Evolutionary conservation across 768 basidiomycete species (phyloP), one percentile per base, ranked within the genome.

Genomic region (Antrodiella citrinella): DNA sequence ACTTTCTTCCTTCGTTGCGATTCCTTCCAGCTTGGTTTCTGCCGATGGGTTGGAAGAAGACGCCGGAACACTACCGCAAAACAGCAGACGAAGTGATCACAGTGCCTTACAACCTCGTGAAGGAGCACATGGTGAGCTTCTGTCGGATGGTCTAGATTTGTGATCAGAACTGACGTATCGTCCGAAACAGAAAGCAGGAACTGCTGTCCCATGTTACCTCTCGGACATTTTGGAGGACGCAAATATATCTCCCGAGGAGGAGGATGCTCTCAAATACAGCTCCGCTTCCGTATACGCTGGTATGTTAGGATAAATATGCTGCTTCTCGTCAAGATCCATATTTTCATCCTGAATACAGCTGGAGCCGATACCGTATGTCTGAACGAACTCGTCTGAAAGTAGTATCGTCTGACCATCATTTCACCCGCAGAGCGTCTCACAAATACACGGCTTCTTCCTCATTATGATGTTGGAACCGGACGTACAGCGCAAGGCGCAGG

Each of bases 181-280:
- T n/a, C n/a, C n/a, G n/a, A 24, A 20, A 26, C 45, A 87, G 84
- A 74, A 72, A 26, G 71, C 76, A 48, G 82, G 83, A 15, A 74
- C 69, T n/a, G 77, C 76, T 20, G 62, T 69, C 19, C 59, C 69
- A 12, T 86, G 81, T 4, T 84, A 81, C 60, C 75, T 77, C 1
- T 81, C 81, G 19, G 69, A 72, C 21, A 61, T 81, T 49, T 71
- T 86, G 22, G 74, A 84, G 56, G 70, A 65, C 20, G 76, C 73
- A 57, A 63, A 67, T 7, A 57, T 80, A 24, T 74, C 65, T 42
- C 63, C 66, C 2, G 77, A 82, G 51, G 80, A 83, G 51, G 81
- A 84, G 52, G 65, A 73, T 45, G 74, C 78, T 53, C 68, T 86
- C 51, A 86, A 82, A 61, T 84, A 82, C 79, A 77, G 81, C 38